Conservation (phyloP, 2,329 filamentous ascomycete genomes). For the Ceratocystis ficicola region DNA sequence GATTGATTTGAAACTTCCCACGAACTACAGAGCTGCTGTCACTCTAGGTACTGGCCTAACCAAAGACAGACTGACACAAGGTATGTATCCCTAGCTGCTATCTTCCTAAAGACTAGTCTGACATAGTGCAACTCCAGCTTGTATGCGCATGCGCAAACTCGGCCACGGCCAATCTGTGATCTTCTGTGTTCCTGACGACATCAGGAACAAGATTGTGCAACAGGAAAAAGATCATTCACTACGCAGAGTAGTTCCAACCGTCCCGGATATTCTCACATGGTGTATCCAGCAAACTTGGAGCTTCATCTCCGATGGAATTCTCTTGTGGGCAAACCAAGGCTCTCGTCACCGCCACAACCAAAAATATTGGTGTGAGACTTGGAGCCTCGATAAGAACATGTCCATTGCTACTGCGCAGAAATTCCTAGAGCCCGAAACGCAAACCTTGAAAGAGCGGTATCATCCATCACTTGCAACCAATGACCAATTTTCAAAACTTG, state of each 20-base stretch:
- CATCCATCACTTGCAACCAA: conserved; percentile 27
- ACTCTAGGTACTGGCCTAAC: conserved; percentile 53
- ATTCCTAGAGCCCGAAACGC: conserved; percentile 45
- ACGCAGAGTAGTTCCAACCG: conserved; percentile 29
- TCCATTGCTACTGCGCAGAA: conserved; percentile 28
- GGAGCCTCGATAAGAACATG: conserved; percentile 20
- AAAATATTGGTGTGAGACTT: conserved; percentile 27
- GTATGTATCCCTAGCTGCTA: conserved; percentile 30
- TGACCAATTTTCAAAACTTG: neutral
- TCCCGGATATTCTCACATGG: conserved; percentile 48
- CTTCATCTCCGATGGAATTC: conserved; percentile 39
- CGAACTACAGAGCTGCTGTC: conserved; percentile 48
- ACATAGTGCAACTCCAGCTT: conserved; percentile 34
- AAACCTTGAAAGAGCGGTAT: conserved; percentile 42
- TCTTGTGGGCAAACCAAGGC: conserved; percentile 51
- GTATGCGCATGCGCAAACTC: conserved; percentile 60
- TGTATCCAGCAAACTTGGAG: conserved; percentile 44
- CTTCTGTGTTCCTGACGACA: conserved; percentile 49
- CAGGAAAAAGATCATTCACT: neutral
- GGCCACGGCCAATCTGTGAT: conserved; percentile 53
- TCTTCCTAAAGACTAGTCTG: neutral
- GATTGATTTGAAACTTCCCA: conserved; percentile 52
- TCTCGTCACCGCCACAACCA: conserved; percentile 36
- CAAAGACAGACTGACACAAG: conserved; percentile 59
- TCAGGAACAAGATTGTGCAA: conserved; percentile 41